Evolutionary conservation across 371 early-diverging fungal species (phyloP).

Genomic region (Mortierella sp.): DNA sequence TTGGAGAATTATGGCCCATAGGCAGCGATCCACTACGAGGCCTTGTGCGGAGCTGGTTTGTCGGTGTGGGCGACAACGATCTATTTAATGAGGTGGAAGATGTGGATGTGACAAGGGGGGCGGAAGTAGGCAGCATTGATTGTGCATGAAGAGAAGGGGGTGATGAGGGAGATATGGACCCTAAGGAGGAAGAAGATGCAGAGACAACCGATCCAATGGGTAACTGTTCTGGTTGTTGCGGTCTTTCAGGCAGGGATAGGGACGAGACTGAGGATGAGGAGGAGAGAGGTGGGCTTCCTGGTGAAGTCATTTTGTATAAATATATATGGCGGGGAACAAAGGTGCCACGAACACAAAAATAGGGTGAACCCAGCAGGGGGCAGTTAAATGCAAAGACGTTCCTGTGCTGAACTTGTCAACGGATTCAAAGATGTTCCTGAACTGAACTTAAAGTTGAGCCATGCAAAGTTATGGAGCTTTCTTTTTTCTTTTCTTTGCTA

Average conservation of each 20-base stretch:
- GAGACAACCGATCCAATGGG: not conserved
- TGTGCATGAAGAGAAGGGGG: not conserved
- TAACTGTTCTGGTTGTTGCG: not conserved
- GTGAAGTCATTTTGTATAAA: conserved; percentile 22
- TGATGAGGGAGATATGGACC: not conserved
- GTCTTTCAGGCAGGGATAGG: not conserved
- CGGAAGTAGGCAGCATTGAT: not conserved
- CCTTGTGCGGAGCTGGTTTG: conserved; percentile 33
- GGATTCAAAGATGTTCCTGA: too few relatives aligned
- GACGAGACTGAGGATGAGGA: conserved; percentile 17
- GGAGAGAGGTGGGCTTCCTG: conserved; percentile 13
- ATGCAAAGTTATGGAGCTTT: not conserved
- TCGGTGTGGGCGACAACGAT: conserved; percentile 11
- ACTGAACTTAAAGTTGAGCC: not conserved
- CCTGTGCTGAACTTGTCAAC: too few relatives aligned
- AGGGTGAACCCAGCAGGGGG: not conserved
- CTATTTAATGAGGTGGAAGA: conserved; percentile 25
- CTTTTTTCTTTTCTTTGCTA: not conserved
- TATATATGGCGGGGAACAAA: not conserved
- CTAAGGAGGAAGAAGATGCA: not conserved
- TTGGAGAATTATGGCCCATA: conserved; percentile 27
- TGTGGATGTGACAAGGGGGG: conserved; percentile 12
- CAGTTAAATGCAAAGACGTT: not conserved
- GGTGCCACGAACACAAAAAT: not conserved
- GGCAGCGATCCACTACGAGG: conserved; percentile 50